Evolutionary conservation across 345 rosid species (phyloP), one percentile per base, ranked within the genome.

Genomic region (Euclidium syriacum): DNA sequence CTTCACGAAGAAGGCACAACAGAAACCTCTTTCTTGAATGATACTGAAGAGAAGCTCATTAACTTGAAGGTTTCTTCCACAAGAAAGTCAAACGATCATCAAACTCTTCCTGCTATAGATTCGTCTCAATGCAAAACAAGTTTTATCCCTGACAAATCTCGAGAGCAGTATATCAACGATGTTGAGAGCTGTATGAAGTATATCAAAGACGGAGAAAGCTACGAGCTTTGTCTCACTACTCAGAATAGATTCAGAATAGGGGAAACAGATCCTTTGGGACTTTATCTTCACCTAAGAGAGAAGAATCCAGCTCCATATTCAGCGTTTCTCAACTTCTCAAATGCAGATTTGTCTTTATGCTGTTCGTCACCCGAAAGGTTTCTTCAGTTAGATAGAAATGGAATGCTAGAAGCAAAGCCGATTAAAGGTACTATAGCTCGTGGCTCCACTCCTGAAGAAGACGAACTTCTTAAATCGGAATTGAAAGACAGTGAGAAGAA

Each of bases 181-280:
- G 87, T 94, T 56, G 34, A 75, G 57, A 85, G 75, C 73, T 87
- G 97, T 54, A 78, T 85, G 72, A 41, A 78, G 33, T 90, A 81
- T 68, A 94, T 90, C 30, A 85, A 72, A 83, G 97, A 94, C 29
- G 99, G 99, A 48, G 99, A 94, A 73, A 94, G 99, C 88, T 94
- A 94, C 62, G 97, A 94, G 79, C 78, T 87, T 58, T 94, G 99
- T 72, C 82, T 87, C 17, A 94, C 99, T 11, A 82, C 91, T 67
- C 95, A 83, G 78, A 67, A 82, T 35, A 81, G 90, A 49, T 76
- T 70, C 67, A 73, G 26, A 25, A 53, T 87, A 32, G 80, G 73
- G 65, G 69, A 81, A 18, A 68, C 81, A 18, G 82, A 94, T 77
- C 68, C 90, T 62, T 53, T 90, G 51, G 86, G 91, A 38, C 84